Conservation (phyloP, 345 rosid genomes). For the Sisymbrium altissimum region DNA sequence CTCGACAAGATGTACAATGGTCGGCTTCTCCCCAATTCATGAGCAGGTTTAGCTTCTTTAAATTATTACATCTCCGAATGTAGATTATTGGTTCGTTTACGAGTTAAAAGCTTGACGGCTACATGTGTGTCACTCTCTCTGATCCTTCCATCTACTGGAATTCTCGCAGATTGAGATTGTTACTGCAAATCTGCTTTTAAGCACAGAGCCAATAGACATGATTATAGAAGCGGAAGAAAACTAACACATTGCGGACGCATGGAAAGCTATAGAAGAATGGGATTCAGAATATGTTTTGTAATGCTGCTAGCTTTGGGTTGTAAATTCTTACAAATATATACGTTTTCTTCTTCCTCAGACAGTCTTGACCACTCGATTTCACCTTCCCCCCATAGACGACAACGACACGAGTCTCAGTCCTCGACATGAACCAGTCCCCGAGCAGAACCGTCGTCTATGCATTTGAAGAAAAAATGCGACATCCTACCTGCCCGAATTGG, state of each 20-base stretch:
- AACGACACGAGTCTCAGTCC: background rate
- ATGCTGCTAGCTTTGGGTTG: background rate
- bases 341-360: background rate
- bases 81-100: background rate
- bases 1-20: conserved; percentile 96
- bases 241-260: background rate
- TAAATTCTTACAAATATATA: background rate
- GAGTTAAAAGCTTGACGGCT: background rate
- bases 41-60: conserved; percentile 24
- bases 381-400: background rate
- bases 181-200: background rate
- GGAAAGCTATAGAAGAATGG: conserved; percentile 1
- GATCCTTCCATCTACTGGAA: background rate
- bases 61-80: background rate
- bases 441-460: background rate
- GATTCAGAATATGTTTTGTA: conserved; percentile 4
- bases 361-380: background rate
- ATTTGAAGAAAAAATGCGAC: background rate
- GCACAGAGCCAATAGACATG: background rate
- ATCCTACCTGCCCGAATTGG: background rate
- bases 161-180: conserved; percentile 14
- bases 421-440: background rate
- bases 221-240: background rate
- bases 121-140: background rate
- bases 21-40: conserved; percentile 70